Evolutionary conservation across 2,329 filamentous ascomycete genomes (phyloP).

Genomic region (Aspergillus flavus): DNA sequence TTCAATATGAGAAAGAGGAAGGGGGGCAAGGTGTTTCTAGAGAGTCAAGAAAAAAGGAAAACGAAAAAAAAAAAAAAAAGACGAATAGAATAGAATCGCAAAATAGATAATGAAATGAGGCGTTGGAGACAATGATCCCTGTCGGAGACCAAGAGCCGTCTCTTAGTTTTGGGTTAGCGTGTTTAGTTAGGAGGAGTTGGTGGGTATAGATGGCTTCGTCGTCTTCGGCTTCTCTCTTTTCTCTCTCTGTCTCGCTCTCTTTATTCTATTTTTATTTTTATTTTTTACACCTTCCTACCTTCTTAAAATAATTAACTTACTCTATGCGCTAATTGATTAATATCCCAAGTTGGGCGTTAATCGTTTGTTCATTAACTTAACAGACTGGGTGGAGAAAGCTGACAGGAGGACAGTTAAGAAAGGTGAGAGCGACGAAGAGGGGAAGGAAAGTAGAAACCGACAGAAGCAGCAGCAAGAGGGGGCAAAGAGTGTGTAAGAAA

Average conservation of each 20-base stretch:
- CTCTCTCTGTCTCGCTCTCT: background rate
- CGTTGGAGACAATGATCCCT: conserved; percentile 20
- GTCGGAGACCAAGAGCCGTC: conserved; percentile 17
- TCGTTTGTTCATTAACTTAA: background rate
- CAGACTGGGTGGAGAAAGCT: background rate
- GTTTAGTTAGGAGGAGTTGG: conserved; percentile 3
- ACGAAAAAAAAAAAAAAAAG: conserved; percentile 5
- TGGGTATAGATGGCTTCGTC: conserved; percentile 2
- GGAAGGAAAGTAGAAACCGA: background rate
- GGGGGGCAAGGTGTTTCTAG: background rate
- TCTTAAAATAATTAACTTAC: background rate
- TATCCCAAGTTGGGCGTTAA: background rate
- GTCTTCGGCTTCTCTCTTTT: background rate
- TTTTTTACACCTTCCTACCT: background rate
- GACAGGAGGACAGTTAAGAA: background rate
- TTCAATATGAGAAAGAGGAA: background rate
- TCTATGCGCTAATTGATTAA: background rate
- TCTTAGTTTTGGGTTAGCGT: conserved; percentile 14
- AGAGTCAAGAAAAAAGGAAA: conserved; percentile 1
- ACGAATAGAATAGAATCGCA: conserved; percentile 4
- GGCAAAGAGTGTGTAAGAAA: background rate
- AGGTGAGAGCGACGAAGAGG: conserved; percentile 3
- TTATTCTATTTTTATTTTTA: background rate
- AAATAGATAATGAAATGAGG: conserved; percentile 10
- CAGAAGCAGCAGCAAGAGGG: conserved; percentile 12